Conservation (phyloP, 345 rosid species). For the Reutealis trisperma region DNA sequence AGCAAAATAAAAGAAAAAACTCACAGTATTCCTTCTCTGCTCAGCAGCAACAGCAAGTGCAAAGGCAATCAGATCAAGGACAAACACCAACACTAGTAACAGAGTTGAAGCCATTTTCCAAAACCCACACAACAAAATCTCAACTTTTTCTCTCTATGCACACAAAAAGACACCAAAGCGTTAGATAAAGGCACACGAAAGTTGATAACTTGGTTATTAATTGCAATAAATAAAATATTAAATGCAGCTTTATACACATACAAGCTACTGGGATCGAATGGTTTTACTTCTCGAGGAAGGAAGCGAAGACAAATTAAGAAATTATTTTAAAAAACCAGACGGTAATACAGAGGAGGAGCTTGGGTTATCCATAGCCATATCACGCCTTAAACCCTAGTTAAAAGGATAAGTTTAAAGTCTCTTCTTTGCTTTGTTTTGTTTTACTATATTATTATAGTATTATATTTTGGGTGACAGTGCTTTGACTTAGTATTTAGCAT, state of each 20-base stretch:
- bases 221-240: not conserved
- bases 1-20: constrained; percentile 27
- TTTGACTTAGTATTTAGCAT: too few species aligned
- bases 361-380: not conserved
- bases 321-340: too few species aligned
- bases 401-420: not conserved
- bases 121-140: constrained; percentile 11
- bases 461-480: not conserved
- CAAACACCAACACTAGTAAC: constrained; percentile 61
- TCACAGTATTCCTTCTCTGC: constrained; percentile 81
- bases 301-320: not conserved
- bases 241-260: not conserved
- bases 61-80: constrained; percentile 78
- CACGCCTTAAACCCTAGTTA: not conserved
- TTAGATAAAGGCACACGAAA: not conserved
- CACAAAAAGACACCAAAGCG: constrained; percentile 5
- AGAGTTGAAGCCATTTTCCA: constrained; percentile 64
- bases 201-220: not conserved
- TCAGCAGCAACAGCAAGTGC: constrained; percentile 97
- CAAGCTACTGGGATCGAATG: not conserved
- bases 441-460: too few species aligned
- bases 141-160: not conserved
- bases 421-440: not conserved
- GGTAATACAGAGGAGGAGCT: too few species aligned
- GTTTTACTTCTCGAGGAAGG: constrained; percentile 15